Evolutionary conservation across 345 rosid species (phyloP), one percentile per base, ranked within the genome.

Genomic region (Limnanthes douglasii): DNA sequence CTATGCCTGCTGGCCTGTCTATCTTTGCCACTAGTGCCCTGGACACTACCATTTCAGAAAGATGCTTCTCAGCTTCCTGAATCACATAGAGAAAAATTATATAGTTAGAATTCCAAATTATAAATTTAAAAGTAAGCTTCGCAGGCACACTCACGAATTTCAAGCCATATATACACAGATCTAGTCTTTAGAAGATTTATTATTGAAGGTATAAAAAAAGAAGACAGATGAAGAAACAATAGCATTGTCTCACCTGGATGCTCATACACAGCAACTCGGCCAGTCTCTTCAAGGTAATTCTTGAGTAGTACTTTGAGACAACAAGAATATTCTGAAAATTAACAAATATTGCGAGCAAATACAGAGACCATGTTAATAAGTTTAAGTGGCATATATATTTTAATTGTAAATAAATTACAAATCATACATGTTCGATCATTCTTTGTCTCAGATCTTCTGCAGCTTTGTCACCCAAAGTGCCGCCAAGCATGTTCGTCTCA

Each of bases 11-110:
- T 8, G 96, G 99, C 61, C 99, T 62, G 61, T 92, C 93, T 32
- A 92, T 84, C 68, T 85, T 92, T 10, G 96, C 94, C 44, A 78
- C 70, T 38, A 92, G 61, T 34, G 94, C 74, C 60, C 78, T 92
- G 26, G 93, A 85, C 37, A 92, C 99, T 2, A 92, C 99, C 99
- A 92, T 92, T 29, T 92, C 99, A 0, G 96, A 92, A 3, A 92
- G 82, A 65, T 85, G 78, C 76, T 78, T 92, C 76, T 88, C 97
- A 21, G 90, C 68, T 62, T 75, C 93, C 95, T 83, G 63, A 29
- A 64, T 29, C 44, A 29, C 3, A n/a, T 11, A 25, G 21, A 2
- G 26, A 9, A 32, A n/a, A n/a, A n/a, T n/a, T n/a, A n/a, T n/a
- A n/a, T n/a, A n/a, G n/a, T n/a, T n/a, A n/a, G n/a, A n/a, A n/a